A percentile compares a stretch with the other conserved stretches of the same genome.
These are phyloP conservation scores for Naganishia onofrii DNA, from an alignment of 768 basidiomycete genomes.

Conservation along the genomic window DNA sequence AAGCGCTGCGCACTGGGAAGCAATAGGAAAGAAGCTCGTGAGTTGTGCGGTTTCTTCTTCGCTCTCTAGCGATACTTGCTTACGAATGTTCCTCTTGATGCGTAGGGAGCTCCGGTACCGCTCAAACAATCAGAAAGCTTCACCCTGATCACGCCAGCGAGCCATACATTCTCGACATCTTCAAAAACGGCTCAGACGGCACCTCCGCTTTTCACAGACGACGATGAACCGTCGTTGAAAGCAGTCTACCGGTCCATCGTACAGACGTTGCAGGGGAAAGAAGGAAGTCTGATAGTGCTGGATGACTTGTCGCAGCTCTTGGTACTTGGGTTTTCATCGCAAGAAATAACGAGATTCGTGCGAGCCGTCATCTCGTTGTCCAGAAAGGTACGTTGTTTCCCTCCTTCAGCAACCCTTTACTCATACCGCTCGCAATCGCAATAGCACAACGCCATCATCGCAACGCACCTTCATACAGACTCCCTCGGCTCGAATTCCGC, in stretches of 20 bases:
- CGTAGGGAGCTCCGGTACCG: conserved; percentile 15
- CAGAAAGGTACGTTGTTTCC: conserved; percentile 35
- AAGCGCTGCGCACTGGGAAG: conserved; percentile 38
- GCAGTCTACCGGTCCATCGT: conserved; percentile 35
- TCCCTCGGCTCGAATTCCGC: conserved; percentile 30
- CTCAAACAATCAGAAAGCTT: conserved; percentile 8
- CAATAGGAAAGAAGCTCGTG: conserved; percentile 45
- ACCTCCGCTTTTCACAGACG: conserved; percentile 36
- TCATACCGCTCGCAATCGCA: too few relatives aligned
- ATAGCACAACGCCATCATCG: conserved; percentile 35
- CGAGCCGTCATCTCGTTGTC: conserved; percentile 34
- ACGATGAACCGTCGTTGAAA: conserved; percentile 32
- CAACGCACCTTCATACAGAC: conserved; percentile 46
- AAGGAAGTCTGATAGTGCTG: conserved; percentile 37
- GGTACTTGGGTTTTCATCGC: conserved; percentile 37
- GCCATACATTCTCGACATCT: conserved; percentile 38
- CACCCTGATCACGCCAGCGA: conserved; percentile 27
- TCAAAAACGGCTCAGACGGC: conserved; percentile 19
- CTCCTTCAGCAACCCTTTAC: too few relatives aligned
- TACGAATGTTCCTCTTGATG: not conserved
- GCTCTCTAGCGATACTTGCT: too few relatives aligned
- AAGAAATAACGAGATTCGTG: conserved; percentile 38
- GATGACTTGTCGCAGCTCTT: conserved; percentile 43
- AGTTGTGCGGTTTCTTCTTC: conserved; percentile 16
- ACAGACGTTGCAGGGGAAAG: conserved; percentile 1